Evolutionary conservation across 768 basidiomycete genomes (phyloP).

Genomic region (Heimioporus sp.): DNA sequence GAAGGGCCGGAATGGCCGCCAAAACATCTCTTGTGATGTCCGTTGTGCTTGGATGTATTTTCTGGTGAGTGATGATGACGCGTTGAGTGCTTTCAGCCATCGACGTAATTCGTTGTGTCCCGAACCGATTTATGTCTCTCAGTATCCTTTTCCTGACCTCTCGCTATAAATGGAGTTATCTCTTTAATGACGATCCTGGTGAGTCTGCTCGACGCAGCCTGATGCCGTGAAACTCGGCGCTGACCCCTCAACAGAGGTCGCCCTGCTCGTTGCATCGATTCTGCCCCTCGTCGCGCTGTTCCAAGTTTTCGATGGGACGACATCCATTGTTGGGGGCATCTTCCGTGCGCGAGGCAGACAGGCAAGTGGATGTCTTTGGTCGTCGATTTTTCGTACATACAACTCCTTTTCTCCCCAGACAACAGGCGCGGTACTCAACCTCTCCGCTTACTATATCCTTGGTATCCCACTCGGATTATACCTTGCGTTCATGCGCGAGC

Average conservation of each 20-base stretch:
- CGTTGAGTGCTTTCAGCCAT: not conserved
- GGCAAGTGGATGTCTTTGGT: conserved; percentile 27
- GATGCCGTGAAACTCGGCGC: not conserved
- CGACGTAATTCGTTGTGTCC: not conserved
- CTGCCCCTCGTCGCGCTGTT: conserved; percentile 75
- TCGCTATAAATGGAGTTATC: conserved; percentile 63
- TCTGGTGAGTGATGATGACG: conserved; percentile 44
- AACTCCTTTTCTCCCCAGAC: conserved; percentile 36
- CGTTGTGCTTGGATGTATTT: conserved; percentile 59
- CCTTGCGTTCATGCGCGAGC: conserved; percentile 60
- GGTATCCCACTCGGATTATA: conserved; percentile 83
- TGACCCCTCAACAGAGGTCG: conserved; percentile 39
- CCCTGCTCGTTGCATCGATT: conserved; percentile 52
- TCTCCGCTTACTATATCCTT: conserved; percentile 74
- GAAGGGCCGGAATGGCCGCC: conserved; percentile 69
- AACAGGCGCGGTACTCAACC: conserved; percentile 62
- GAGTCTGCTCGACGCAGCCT: conserved; percentile 6
- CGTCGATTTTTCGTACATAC: not conserved
- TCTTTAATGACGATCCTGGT: conserved; percentile 73
- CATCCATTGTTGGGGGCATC: conserved; percentile 69
- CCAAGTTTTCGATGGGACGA: conserved; percentile 82
- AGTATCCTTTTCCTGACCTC: conserved; percentile 59
- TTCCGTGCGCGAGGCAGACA: conserved; percentile 83
- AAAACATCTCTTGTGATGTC: conserved; percentile 65
- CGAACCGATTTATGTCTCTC: not conserved